A percentile compares a stretch with the other conserved stretches of the same genome.
These are phyloP conservation scores for Pyrenochaeta sp. DNA, from an alignment of 2,329 filamentous ascomycete genomes.

Conservation along the genomic window DNA sequence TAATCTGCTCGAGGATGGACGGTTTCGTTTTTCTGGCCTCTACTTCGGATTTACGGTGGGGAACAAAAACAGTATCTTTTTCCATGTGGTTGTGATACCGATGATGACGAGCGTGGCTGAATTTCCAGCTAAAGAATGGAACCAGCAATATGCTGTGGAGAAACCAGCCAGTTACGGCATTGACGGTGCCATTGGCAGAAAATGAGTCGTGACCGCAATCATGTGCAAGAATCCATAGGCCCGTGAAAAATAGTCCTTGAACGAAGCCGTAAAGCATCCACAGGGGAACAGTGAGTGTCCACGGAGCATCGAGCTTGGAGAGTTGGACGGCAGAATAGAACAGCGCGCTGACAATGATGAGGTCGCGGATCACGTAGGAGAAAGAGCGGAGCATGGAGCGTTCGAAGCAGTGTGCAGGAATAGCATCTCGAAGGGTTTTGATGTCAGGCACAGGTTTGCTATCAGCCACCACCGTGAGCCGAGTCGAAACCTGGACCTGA, in stretches of 20 bases:
- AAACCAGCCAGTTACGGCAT: slow-evolving; percentile 68
- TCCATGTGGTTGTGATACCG: slow-evolving; percentile 72
- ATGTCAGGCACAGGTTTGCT: slow-evolving; percentile 27
- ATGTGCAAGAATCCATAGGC: slow-evolving; percentile 72
- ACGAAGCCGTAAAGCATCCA: slow-evolving; percentile 69
- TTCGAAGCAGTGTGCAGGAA: slow-evolving; percentile 33
- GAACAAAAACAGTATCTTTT: slow-evolving; percentile 61
- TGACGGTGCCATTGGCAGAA: slow-evolving; percentile 63
- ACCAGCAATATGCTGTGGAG: slow-evolving; percentile 72
- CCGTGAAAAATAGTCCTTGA: slow-evolving; percentile 71
- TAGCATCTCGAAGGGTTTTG: slow-evolving; percentile 32
- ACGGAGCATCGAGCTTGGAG: slow-evolving; percentile 20
- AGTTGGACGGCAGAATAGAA: slow-evolving; percentile 24
- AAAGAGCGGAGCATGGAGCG: slow-evolving; percentile 30
- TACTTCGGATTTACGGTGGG: slow-evolving; percentile 26
- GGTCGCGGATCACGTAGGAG: slow-evolving; percentile 33
- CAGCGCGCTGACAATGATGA: slow-evolving; percentile 24
- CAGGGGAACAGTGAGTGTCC: slow-evolving; percentile 19
- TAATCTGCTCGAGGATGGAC: slow-evolving; percentile 19
- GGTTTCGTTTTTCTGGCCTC: slow-evolving; percentile 10
- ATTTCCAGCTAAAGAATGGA: slow-evolving; percentile 77
- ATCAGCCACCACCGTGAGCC: slow-evolving; percentile 25
- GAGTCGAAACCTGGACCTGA: slow-evolving; percentile 22
- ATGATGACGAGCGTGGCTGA: slow-evolving; percentile 74
- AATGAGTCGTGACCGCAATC: slow-evolving; percentile 76